phyloP scores from a whole-genome alignment of 1,284 basidiomycete genomes.

The Marasmius tenuissimus region DNA sequence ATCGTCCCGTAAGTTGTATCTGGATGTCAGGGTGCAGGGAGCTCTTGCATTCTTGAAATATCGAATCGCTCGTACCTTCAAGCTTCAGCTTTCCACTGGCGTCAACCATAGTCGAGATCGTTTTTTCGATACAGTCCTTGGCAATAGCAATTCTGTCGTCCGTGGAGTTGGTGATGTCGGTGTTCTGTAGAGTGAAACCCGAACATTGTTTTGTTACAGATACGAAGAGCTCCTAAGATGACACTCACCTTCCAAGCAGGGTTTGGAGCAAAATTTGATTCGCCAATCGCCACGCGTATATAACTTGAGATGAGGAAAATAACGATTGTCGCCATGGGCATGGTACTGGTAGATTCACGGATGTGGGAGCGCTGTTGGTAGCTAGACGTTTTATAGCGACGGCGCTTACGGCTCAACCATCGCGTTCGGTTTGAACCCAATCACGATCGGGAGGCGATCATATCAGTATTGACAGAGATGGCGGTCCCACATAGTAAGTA shows the following conservation, averaged over 20 bases:
- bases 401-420: no score
- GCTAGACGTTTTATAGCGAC: no score
- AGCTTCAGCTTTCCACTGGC: not conserved
- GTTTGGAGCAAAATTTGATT: not conserved
- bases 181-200: not conserved
- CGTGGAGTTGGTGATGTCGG: slow-evolving; percentile 5
- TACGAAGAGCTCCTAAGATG: not conserved
- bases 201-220: no score
- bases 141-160: slow-evolving; percentile 8
- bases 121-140: slow-evolving; percentile 2
- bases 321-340: not conserved
- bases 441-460: no score
- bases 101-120: not conserved
- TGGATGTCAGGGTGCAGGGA: not conserved
- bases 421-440: no score
- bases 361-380: no score
- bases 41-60: not conserved
- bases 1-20: not conserved
- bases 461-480: no score
- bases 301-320: not conserved
- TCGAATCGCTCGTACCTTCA: not conserved
- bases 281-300: not conserved
- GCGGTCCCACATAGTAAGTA: no score
- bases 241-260: not conserved
- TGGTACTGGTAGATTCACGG: no score